phyloP scores from a whole-genome alignment of 1,139 yeast species.

The Kluyveromyces marxianus region DNA sequence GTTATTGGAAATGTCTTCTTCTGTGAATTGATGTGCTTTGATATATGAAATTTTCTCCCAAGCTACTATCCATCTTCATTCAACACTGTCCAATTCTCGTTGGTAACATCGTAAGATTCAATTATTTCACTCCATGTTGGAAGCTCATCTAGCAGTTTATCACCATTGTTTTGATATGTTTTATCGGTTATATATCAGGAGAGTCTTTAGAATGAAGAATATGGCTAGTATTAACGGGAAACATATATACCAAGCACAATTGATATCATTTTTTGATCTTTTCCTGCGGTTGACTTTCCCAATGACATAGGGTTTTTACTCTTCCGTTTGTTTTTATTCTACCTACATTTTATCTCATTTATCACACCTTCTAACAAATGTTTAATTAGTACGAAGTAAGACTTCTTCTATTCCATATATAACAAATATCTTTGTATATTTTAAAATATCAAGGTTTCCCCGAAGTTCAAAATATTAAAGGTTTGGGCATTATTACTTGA shows the following conservation, averaged over 20 bases:
- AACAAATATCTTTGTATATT: conserved; percentile 12
- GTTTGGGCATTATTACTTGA: not conserved
- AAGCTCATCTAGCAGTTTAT: not conserved
- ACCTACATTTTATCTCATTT: not conserved
- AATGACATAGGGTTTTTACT: not conserved
- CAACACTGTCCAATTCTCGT: no score
- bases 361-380: conserved; percentile 4
- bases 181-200: no score
- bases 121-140: not conserved
- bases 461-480: not conserved
- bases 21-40: no score
- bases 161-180: no score
- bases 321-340: conserved; percentile 5
- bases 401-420: conserved; percentile 2
- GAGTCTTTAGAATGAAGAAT: no score
- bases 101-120: not conserved
- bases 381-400: conserved; percentile 2
- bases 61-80: not conserved
- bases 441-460: conserved; percentile 10
- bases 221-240: no score
- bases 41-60: not conserved
- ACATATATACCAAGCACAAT: no score
- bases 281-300: not conserved
- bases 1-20: no score
- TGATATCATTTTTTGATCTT: not conserved